A percentile compares a stretch with the other conserved stretches of the same genome.
These are phyloP conservation scores for Cydonia oblonga DNA, from an alignment of 331 rosid species.

Conservation along the genomic window DNA sequence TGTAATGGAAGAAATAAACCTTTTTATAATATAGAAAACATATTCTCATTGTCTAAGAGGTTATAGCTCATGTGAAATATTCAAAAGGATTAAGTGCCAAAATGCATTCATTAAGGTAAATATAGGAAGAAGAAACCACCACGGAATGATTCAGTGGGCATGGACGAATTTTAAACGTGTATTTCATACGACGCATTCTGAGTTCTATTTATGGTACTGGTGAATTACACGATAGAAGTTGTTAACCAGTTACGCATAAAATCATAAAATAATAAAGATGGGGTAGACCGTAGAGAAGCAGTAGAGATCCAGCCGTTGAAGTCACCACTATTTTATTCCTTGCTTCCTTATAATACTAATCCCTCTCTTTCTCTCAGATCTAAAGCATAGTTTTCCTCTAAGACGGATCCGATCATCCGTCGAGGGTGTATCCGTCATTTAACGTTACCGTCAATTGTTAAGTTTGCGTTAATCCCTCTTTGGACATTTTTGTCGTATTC, in stretches of 20 bases:
- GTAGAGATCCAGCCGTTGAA: background rate
- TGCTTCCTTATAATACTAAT: background rate
- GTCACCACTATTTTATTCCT: background rate
- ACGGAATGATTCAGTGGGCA: no score
- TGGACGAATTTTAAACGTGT: no score
- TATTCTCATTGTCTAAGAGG: no score
- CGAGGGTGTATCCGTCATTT: slow-evolving; percentile 14
- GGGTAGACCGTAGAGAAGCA: background rate
- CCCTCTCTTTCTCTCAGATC: background rate
- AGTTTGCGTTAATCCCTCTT: background rate
- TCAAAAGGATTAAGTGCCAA: no score
- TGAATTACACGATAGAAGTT: background rate
- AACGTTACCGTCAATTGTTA: background rate
- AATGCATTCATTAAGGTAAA: no score
- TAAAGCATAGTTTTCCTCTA: background rate
- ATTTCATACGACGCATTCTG: no score
- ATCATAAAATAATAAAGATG: background rate
- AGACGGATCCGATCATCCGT: background rate
- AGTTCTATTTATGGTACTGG: accelerated
- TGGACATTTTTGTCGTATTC: background rate
- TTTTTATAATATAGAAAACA: no score
- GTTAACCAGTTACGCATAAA: background rate
- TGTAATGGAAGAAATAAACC: no score
- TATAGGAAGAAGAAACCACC: no score
- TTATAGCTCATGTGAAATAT: no score